Percentiles rank a stretch among this genome's conserved stretches.
Conservation (phyloP, 768 basidiomycete genomes). For the Cystofilobasidium ferigula region DNA sequence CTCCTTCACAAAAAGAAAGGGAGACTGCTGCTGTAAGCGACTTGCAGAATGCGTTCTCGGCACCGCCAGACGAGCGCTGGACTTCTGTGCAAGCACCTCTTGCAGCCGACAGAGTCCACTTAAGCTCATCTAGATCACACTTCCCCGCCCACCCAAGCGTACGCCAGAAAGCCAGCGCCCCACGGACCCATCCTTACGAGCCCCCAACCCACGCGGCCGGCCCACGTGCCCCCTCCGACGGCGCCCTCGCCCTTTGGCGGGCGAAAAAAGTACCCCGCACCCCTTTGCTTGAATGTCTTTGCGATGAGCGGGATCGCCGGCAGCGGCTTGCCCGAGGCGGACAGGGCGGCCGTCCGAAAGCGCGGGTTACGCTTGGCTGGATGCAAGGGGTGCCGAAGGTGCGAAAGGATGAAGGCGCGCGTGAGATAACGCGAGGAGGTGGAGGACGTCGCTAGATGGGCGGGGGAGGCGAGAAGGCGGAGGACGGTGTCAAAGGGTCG, state of each 20-base stretch:
- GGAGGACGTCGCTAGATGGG: neutral
- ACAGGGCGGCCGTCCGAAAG: neutral
- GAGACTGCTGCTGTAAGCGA: no score
- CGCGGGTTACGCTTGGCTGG: neutral
- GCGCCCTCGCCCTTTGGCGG: constrained; percentile 7
- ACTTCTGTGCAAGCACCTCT: no score
- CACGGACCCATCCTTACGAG: constrained; percentile 12
- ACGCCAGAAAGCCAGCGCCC: constrained; percentile 9
- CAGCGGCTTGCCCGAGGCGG: neutral
- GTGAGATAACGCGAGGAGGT: neutral
- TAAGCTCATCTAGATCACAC: constrained; percentile 7
- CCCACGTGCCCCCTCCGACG: neutral
- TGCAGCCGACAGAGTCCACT: no score
- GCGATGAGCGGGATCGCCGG: constrained; percentile 21
- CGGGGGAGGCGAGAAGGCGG: constrained; percentile 10
- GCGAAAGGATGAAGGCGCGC: constrained; percentile 3
- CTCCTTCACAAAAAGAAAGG: no score
- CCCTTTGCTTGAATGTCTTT: constrained; percentile 2
- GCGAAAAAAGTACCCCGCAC: constrained; percentile 9
- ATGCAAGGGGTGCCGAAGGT: constrained; percentile 9
- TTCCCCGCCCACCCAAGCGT: constrained; percentile 22
- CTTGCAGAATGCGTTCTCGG: no score
- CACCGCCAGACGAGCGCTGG: no score
- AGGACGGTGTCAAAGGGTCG: constrained; percentile 24
- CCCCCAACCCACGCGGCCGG: constrained; percentile 6